Conservation (phyloP, 495 filamentous ascomycete genomes). For the Daldinia childiae region DNA sequence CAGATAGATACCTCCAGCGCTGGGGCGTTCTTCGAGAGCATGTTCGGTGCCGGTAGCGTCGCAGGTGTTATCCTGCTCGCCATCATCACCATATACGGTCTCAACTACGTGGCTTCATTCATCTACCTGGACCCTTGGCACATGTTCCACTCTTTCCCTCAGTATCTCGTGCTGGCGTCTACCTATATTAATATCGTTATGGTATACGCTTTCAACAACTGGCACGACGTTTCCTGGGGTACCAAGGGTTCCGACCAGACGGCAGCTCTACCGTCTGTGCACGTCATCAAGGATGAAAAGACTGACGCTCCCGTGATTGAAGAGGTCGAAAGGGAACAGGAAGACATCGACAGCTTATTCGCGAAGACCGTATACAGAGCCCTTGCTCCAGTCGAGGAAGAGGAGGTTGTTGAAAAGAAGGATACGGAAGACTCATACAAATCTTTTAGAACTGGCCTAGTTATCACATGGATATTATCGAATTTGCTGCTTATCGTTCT, state of each 20-base stretch:
- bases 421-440: slow-evolving; percentile 97
- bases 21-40: slow-evolving; percentile 62
- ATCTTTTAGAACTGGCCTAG: slow-evolving; percentile 93
- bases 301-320: slow-evolving; percentile 86
- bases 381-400: slow-evolving; percentile 80
- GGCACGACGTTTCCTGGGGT: slow-evolving; percentile 99
- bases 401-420: slow-evolving; percentile 73
- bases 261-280: slow-evolving; percentile 89
- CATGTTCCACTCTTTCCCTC: slow-evolving; percentile 98
- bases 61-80: slow-evolving; percentile 87
- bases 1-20: not conserved
- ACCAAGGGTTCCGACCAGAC: slow-evolving; percentile 98
- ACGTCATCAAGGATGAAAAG: slow-evolving; percentile 81
- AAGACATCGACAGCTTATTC: slow-evolving; percentile 97
- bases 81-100: slow-evolving; percentile 90
- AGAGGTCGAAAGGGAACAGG: slow-evolving; percentile 94
- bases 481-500: slow-evolving; percentile 83
- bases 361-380: slow-evolving; percentile 96
- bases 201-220: slow-evolving; percentile 99
- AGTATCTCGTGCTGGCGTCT: slow-evolving; percentile 91
- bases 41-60: slow-evolving; percentile 77
- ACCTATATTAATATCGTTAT: slow-evolving; percentile 99
- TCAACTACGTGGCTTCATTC: slow-evolving; percentile 98
- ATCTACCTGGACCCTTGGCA: slow-evolving; percentile 99
- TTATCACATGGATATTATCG: slow-evolving; percentile 93